Evolutionary conservation across 805 yeast genomes (phyloP), one percentile per base, ranked within the genome.

Genomic region (Yarrowia sp.): DNA sequence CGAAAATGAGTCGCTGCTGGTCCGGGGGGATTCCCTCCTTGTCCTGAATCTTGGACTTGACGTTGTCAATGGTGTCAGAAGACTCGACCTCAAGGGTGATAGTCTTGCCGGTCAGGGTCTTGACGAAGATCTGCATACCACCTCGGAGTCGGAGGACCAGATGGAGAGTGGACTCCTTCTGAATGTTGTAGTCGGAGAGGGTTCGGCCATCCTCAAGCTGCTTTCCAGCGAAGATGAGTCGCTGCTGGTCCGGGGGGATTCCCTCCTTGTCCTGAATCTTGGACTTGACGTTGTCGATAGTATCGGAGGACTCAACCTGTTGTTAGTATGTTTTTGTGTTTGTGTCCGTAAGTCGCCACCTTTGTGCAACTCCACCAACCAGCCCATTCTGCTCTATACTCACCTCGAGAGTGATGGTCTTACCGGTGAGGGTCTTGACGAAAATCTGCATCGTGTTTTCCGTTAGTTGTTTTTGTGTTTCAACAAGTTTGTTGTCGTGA

Each of bases 21-120:
- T 90, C 97, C 71, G 97, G 96, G 74, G 97, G 97, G 74, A 90
- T 90, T 74, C 96, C 96, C 80, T 90, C 97, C 84, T 90, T 90
- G 81, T 90, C 97, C 80, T 90, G 97, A 75, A 90, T 90, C 86
- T 90, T 90, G 73, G 92, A 84, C 84, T 90, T 90, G 80, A 90
- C 96, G 75, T 90, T 90, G 82, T 90, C 97, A 76, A 90, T 90
- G 71, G 96, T 90, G 84, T 90, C 96, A 67, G 96, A 90, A n/a
- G 96, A 90, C 80, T 90, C 96, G 72, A 90, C 93, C 79, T 87
- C 92, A 69, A 87, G 79, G 73, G 96, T 89, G 77, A 89, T 89
- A 70, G 96, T 89, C 85, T 89, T 89, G 77, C 96, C 96, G 44
- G 96, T 89, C 76, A 89, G 78, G 67, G 95, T 89, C 83, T 89